These are phyloP conservation scores for Ustilago hordei DNA, from an alignment of 1,284 basidiomycete genomes.

Conservation along the genomic window DNA sequence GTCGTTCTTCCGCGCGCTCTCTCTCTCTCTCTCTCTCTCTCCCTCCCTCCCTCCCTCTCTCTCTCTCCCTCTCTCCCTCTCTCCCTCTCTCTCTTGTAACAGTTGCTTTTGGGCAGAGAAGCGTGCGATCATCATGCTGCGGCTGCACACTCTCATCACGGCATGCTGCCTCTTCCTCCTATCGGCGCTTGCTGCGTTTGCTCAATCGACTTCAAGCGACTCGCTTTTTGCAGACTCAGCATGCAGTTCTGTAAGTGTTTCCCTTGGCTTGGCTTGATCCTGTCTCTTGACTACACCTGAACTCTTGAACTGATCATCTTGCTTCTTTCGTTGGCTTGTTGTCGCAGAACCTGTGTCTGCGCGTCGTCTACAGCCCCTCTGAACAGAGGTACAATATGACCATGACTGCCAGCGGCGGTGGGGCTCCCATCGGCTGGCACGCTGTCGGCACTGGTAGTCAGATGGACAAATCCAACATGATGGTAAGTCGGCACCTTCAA, in stretches of 20 bases:
- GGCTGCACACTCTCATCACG: slow-evolving; percentile 16
- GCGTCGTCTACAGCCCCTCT: slow-evolving; percentile 41
- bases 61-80: not conserved
- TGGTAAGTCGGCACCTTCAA: slow-evolving; percentile 36
- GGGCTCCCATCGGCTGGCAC: slow-evolving; percentile 49
- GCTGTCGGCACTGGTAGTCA: slow-evolving; percentile 41
- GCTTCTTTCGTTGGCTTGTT: not conserved
- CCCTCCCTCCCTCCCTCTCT: not conserved
- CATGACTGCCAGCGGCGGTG: slow-evolving; percentile 45
- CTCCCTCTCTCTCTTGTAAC: not conserved
- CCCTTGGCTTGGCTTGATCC: not conserved
- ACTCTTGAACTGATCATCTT: slow-evolving; percentile 1
- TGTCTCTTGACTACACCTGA: not conserved
- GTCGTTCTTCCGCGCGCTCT: not conserved
- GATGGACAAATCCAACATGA: slow-evolving; percentile 59
- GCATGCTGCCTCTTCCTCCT: slow-evolving; percentile 23
- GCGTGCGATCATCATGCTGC: slow-evolving; percentile 19
- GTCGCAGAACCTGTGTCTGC: slow-evolving; percentile 44
- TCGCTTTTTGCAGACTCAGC: slow-evolving; percentile 30
- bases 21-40: not conserved
- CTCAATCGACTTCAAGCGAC: slow-evolving; percentile 9
- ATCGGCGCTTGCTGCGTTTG: slow-evolving; percentile 6
- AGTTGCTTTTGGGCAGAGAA: slow-evolving; percentile 1
- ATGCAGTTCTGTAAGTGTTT: slow-evolving; percentile 42
- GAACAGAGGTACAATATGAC: slow-evolving; percentile 53